Conservation (phyloP, 2,329 filamentous ascomycete species). For the Penicillium sp. region DNA sequence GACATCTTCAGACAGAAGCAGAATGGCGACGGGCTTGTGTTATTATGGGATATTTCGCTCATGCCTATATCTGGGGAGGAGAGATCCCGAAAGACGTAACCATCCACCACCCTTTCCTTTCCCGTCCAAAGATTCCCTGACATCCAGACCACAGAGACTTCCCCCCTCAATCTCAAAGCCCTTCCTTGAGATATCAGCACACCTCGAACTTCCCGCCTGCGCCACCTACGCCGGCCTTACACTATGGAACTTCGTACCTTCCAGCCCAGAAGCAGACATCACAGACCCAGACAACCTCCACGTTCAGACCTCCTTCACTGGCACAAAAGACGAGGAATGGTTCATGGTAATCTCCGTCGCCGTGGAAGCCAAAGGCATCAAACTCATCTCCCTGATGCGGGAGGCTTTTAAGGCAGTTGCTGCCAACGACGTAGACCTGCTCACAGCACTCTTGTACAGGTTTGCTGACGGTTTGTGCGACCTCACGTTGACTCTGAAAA, state of each 20-base stretch:
- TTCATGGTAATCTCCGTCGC: constrained; percentile 55
- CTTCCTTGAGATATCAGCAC: constrained; percentile 36
- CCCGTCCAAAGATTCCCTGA: background rate
- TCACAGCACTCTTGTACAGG: constrained; percentile 41
- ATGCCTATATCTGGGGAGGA: constrained; percentile 83
- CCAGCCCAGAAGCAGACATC: constrained; percentile 26
- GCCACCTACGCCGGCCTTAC: constrained; percentile 45
- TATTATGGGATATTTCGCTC: constrained; percentile 70
- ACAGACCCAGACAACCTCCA: constrained; percentile 39
- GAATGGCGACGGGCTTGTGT: constrained; percentile 86
- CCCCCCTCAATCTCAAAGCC: constrained; percentile 39
- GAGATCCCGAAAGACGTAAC: constrained; percentile 65
- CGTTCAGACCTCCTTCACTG: constrained; percentile 38
- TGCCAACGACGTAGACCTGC: constrained; percentile 34
- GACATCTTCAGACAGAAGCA: constrained; percentile 70
- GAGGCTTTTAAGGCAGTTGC: constrained; percentile 48
- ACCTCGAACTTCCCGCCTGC: constrained; percentile 40
- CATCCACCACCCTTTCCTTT: background rate
- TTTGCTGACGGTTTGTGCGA: constrained; percentile 45
- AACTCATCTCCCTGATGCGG: constrained; percentile 47
- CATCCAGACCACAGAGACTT: constrained; percentile 27
- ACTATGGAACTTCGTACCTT: constrained; percentile 40
- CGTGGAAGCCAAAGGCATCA: constrained; percentile 52
- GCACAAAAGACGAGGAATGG: constrained; percentile 44
- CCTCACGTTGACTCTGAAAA: constrained; percentile 43